Conservation (phyloP, 768 basidiomycete species). For the Lyophyllum decastes region DNA sequence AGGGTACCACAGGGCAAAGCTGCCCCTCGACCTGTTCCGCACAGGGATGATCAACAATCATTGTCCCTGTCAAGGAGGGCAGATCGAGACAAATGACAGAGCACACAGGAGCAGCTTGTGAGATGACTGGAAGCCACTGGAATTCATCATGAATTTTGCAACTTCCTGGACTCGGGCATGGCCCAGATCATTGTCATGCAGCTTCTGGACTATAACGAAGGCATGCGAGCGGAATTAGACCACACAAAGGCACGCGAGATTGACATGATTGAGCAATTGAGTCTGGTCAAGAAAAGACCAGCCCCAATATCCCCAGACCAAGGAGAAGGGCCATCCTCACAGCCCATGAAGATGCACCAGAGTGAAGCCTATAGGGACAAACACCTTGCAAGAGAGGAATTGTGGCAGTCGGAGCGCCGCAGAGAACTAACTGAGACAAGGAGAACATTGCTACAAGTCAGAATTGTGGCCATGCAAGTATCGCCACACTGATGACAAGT, state of each 20-base stretch:
- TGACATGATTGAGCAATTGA: background rate
- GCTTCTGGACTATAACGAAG: background rate
- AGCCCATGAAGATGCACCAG: background rate
- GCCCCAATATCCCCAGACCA: background rate
- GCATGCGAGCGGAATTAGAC: background rate
- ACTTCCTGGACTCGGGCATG: background rate
- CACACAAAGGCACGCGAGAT: background rate
- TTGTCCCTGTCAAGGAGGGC: background rate
- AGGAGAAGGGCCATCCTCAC: too few relatives aligned
- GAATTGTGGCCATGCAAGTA: background rate
- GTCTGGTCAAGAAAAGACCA: background rate
- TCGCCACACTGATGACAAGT: background rate
- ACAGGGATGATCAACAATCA: background rate
- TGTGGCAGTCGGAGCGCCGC: background rate
- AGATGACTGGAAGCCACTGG: background rate
- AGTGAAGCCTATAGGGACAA: background rate
- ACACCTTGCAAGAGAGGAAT: too few relatives aligned
- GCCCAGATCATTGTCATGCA: background rate
- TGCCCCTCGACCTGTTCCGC: too few relatives aligned
- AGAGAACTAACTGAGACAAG: too few relatives aligned
- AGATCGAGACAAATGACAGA: background rate
- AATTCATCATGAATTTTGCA: background rate
- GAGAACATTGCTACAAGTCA: too few relatives aligned
- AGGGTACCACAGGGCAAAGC: too few relatives aligned
- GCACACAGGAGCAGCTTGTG: background rate